Percentiles rank a stretch among this genome's conserved stretches.
phyloP scores from a whole-genome alignment of 2,329 filamentous ascomycete genomes.

The Nothophaeocryptopus gaeumannii region DNA sequence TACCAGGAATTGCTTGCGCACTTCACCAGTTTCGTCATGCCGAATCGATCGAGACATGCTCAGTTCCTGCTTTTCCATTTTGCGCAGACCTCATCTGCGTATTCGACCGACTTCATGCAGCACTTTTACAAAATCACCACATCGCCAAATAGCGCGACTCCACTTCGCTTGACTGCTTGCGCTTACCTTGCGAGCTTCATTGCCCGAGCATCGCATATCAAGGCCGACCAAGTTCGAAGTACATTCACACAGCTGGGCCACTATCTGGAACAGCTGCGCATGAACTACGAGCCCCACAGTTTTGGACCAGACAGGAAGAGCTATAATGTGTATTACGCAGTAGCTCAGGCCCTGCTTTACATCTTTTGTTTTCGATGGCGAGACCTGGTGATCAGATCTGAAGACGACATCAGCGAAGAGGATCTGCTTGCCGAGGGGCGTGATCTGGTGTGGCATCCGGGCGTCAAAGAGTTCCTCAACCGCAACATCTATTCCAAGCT shows the following conservation, averaged over 20 bases:
- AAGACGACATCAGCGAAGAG: slow-evolving; percentile 47
- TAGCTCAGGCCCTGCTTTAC: slow-evolving; percentile 86
- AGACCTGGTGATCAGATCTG: slow-evolving; percentile 66
- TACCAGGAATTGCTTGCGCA: slow-evolving; percentile 79
- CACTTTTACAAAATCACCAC: slow-evolving; percentile 73
- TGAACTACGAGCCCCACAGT: slow-evolving; percentile 68
- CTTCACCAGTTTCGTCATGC: slow-evolving; percentile 83
- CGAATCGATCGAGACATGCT: slow-evolving; percentile 85
- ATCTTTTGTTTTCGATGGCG: slow-evolving; percentile 98
- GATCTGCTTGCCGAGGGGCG: slow-evolving; percentile 62
- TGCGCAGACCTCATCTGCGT: slow-evolving; percentile 72
- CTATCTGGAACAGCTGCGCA: slow-evolving; percentile 73
- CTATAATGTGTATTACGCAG: slow-evolving; percentile 81
- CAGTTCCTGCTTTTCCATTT: slow-evolving; percentile 98
- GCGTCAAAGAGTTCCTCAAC: slow-evolving; percentile 69
- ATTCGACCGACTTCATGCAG: slow-evolving; percentile 83
- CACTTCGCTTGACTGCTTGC: slow-evolving; percentile 77
- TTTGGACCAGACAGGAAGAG: slow-evolving; percentile 80
- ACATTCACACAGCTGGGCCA: slow-evolving; percentile 77
- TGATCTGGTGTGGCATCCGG: slow-evolving; percentile 74
- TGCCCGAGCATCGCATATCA: slow-evolving; percentile 80
- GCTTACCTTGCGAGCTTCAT: slow-evolving; percentile 95
- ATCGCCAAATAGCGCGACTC: slow-evolving; percentile 73
- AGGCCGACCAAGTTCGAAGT: slow-evolving; percentile 70
- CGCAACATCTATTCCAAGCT: slow-evolving; percentile 81